Percentiles rank a stretch among this genome's conserved stretches.
Evolutionary conservation across 768 basidiomycete genomes (phyloP).

Genomic region (Phanerochaete carnosa): DNA sequence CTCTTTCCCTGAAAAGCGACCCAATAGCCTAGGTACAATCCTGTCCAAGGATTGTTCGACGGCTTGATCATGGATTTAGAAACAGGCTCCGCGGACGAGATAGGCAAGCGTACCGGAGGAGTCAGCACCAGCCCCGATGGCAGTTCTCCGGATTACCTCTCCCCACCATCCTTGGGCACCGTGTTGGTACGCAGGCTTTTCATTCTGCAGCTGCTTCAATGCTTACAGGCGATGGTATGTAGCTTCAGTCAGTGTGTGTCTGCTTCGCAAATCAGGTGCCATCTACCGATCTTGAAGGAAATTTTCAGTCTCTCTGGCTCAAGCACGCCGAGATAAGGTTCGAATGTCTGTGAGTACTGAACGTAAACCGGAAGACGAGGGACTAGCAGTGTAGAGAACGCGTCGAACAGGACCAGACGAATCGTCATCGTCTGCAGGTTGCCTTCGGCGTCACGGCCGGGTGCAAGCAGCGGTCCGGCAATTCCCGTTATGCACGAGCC

Average conservation of each 20-base stretch:
- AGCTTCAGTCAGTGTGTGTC: neutral
- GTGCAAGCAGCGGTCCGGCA: neutral
- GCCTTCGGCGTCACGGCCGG: neutral
- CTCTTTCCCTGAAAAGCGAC: constrained; percentile 64
- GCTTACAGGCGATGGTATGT: constrained; percentile 26
- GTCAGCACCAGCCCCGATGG: constrained; percentile 71
- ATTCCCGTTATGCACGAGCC: neutral
- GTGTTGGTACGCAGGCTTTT: constrained; percentile 55
- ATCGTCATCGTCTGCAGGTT: constrained; percentile 30
- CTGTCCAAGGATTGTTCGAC: constrained; percentile 49
- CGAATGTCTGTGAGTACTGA: constrained; percentile 63
- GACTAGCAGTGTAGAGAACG: constrained; percentile 68
- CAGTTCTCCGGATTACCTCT: constrained; percentile 74
- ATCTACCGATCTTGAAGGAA: constrained; percentile 60
- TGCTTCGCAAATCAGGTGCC: neutral
- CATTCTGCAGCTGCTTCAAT: constrained; percentile 49
- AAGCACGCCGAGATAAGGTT: constrained; percentile 62
- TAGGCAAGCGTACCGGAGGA: constrained; percentile 38
- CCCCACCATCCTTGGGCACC: constrained; percentile 68
- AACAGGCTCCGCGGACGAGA: neutral
- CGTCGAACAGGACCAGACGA: constrained; percentile 76
- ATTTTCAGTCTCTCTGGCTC: constrained; percentile 46
- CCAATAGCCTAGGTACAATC: constrained; percentile 61
- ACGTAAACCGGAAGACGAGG: constrained; percentile 66
- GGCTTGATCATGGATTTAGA: constrained; percentile 31